A percentile compares a stretch with the other conserved stretches of the same genome.
Evolutionary conservation across 2,329 filamentous ascomycete species (phyloP).

Genomic region (Colletotrichum zoysiae): DNA sequence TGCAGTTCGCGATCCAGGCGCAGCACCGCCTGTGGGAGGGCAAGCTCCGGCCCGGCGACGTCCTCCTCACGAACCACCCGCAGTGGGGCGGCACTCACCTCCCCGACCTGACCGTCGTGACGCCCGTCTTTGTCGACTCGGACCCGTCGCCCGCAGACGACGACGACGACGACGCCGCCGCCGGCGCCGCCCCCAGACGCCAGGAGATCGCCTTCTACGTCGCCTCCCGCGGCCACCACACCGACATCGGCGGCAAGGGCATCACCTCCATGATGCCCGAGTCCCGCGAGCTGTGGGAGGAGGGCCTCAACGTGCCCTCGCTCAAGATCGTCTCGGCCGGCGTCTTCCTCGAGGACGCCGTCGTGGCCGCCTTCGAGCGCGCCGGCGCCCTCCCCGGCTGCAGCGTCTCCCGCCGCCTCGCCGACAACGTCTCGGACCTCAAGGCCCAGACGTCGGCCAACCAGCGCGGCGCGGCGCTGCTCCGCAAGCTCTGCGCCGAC

Average conservation of each 20-base stretch:
- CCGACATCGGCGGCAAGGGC: slow-evolving; percentile 55
- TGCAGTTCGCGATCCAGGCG: slow-evolving; percentile 56
- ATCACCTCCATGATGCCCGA: slow-evolving; percentile 58
- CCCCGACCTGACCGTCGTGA: slow-evolving; percentile 57
- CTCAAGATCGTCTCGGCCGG: slow-evolving; percentile 54
- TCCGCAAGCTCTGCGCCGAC: slow-evolving; percentile 52
- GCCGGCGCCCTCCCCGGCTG: slow-evolving; percentile 54
- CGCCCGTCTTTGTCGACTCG: slow-evolving; percentile 51
- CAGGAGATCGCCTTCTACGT: slow-evolving; percentile 53
- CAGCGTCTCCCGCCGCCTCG: slow-evolving; percentile 52
- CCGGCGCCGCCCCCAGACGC: slow-evolving; percentile 2
- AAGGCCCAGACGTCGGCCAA: slow-evolving; percentile 60
- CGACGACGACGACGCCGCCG: slow-evolving; percentile 19
- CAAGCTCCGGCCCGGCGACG: slow-evolving; percentile 54
- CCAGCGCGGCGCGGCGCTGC: slow-evolving; percentile 53
- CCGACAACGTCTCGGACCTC: slow-evolving; percentile 59
- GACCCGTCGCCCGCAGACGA: neutral
- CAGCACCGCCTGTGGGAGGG: slow-evolving; percentile 52
- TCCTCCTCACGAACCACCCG: slow-evolving; percentile 56
- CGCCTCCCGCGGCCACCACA: slow-evolving; percentile 56
- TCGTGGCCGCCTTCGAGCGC: slow-evolving; percentile 49
- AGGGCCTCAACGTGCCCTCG: slow-evolving; percentile 56
- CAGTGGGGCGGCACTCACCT: slow-evolving; percentile 55
- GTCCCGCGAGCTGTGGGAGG: slow-evolving; percentile 57
- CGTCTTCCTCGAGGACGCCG: slow-evolving; percentile 51